A percentile compares a stretch with the other conserved stretches of the same genome.
These are phyloP conservation scores for Solanum virginianum DNA, from an alignment of 257 asterid genomes.

Conservation along the genomic window DNA sequence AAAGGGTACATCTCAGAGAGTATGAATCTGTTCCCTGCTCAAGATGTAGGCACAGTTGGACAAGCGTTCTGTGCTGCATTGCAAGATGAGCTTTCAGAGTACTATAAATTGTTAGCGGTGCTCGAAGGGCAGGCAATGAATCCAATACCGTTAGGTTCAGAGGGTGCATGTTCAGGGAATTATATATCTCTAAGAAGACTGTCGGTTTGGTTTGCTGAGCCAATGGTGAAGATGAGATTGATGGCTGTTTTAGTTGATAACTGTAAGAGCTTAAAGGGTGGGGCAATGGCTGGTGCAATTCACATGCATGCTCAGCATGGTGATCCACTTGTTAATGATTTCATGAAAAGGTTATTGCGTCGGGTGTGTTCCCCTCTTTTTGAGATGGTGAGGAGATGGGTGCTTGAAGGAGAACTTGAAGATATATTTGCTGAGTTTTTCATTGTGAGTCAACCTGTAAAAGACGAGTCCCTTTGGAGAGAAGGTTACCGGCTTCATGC, in stretches of 20 bases:
- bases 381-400: conserved; percentile 99
- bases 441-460: conserved; percentile 80
- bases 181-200: conserved; percentile 83
- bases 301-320: conserved; percentile 98
- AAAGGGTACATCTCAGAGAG: conserved; percentile 60
- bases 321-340: conserved; percentile 88
- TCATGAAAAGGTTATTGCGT: conserved; percentile 81
- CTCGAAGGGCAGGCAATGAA: conserved; percentile 95
- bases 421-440: conserved; percentile 87
- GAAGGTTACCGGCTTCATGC: conserved; percentile 87
- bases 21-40: conserved; percentile 62
- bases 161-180: conserved; percentile 49
- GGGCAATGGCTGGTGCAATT: conserved; percentile 99
- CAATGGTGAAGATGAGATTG: conserved; percentile 91
- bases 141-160: conserved; percentile 80
- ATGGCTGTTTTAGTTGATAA: conserved; percentile 97
- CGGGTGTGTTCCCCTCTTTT: conserved; percentile 94
- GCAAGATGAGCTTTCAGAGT: conserved; percentile 86
- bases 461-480: conserved; percentile 97
- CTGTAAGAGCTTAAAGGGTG: conserved; percentile 90
- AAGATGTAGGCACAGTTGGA: conserved; percentile 92
- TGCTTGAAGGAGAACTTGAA: conserved; percentile 97
- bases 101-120: conserved; percentile 78
- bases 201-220: conserved; percentile 95
- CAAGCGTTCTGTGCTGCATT: conserved; percentile 98